These are phyloP conservation scores for Colletotrichum navitas DNA, from an alignment of 2,329 filamentous ascomycete genomes.

Conservation along the genomic window DNA sequence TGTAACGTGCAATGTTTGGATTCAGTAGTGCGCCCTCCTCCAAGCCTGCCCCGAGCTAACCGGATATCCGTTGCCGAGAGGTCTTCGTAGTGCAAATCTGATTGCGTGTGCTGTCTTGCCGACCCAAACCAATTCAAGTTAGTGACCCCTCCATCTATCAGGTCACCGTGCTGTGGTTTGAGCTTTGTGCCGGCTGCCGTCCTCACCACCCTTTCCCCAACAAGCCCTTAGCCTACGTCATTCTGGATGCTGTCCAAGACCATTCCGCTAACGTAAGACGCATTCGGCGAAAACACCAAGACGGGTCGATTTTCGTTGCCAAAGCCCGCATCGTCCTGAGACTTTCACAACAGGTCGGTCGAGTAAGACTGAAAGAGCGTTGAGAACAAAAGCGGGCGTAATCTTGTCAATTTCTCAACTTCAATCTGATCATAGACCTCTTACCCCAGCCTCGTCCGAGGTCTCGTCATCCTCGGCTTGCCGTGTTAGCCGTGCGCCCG, in stretches of 20 bases:
- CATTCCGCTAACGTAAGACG: not conserved
- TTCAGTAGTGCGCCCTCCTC: conserved; percentile 1
- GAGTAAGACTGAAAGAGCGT: not conserved
- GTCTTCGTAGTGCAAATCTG: too few species aligned
- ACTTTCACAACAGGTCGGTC: not conserved
- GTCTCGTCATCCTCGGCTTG: conserved; percentile 5
- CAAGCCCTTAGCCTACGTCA: conserved; percentile 31
- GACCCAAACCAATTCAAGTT: not conserved
- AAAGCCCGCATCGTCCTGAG: not conserved
- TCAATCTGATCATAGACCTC: too few species aligned
- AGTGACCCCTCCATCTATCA: not conserved
- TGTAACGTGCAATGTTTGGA: conserved; percentile 23
- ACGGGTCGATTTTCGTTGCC: conserved; percentile 2
- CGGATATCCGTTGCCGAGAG: conserved; percentile 39
- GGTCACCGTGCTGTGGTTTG: not conserved
- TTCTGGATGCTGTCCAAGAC: conserved; percentile 18
- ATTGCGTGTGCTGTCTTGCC: not conserved
- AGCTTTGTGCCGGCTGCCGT: not conserved
- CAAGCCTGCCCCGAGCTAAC: conserved; percentile 31
- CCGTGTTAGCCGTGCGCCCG: conserved; percentile 26
- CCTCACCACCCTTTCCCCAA: not conserved
- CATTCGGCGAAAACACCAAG: not conserved
- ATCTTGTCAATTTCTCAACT: not conserved
- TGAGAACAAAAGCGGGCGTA: not conserved
- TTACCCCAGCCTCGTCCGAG: not conserved